These are phyloP conservation scores for Lagenidium giganteum DNA, from an alignment of 352 stramenopile species.

Conservation along the genomic window DNA sequence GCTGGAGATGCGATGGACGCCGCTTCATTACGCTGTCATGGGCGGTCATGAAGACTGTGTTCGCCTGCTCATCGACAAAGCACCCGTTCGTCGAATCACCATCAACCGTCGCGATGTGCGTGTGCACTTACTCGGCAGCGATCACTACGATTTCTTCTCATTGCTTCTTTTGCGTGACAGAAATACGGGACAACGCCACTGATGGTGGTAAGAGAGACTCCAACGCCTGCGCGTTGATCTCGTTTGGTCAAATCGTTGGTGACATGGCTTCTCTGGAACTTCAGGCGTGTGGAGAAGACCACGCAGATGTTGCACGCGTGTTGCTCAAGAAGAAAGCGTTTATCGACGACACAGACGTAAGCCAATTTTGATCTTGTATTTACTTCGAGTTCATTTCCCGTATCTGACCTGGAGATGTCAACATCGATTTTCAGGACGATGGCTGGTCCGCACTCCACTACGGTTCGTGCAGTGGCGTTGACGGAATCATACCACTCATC, in stretches of 20 bases:
- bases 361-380: slow-evolving; percentile 5
- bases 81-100: slow-evolving; percentile 66
- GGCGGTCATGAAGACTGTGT: slow-evolving; percentile 54
- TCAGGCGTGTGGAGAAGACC: slow-evolving; percentile 70
- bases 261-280: background rate
- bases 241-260: too few relatives aligned
- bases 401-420: background rate
- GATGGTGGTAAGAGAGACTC: slow-evolving; percentile 58
- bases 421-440: slow-evolving; percentile 51
- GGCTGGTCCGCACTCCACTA: slow-evolving; percentile 78
- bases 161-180: slow-evolving; percentile 13
- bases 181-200: slow-evolving; percentile 73
- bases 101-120: slow-evolving; percentile 76
- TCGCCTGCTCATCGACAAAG: slow-evolving; percentile 52
- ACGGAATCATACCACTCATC: too few relatives aligned
- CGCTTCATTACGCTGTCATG: slow-evolving; percentile 76
- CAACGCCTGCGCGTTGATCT: too few relatives aligned
- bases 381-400: background rate
- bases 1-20: slow-evolving; percentile 80
- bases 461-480: slow-evolving; percentile 22
- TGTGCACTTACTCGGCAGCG: too few relatives aligned
- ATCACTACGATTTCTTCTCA: background rate
- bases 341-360: slow-evolving; percentile 76
- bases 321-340: slow-evolving; percentile 70
- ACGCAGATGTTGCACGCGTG: slow-evolving; percentile 45